These are phyloP conservation scores for Tolypocladium nubicola DNA, from an alignment of 2,329 filamentous ascomycete species.

Conservation along the genomic window DNA sequence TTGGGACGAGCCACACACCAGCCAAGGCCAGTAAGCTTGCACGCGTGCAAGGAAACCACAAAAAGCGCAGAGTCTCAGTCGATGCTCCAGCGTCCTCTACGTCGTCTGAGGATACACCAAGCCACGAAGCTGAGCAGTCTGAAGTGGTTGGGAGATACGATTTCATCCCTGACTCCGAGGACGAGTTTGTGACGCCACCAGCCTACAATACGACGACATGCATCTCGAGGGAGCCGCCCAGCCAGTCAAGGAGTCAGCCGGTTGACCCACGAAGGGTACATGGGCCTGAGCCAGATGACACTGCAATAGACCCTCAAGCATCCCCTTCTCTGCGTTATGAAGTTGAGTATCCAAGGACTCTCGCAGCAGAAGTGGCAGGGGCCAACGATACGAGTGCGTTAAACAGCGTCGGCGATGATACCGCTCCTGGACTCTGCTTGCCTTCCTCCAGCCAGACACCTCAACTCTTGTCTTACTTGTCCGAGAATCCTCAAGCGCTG, in stretches of 20 bases:
- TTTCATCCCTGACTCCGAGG: conserved; percentile 45
- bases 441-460: conserved; percentile 14
- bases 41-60: conserved; percentile 2
- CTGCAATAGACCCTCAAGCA: too few species aligned
- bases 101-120: conserved; percentile 5
- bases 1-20: conserved; percentile 1
- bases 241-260: not conserved
- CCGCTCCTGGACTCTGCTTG: not conserved
- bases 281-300: not conserved
- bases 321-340: not conserved
- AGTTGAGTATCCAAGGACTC: not conserved
- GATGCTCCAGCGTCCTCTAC: not conserved
- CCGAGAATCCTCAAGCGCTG: conserved; percentile 19
- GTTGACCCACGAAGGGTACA: too few species aligned
- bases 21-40: conserved; percentile 6
- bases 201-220: conserved; percentile 9
- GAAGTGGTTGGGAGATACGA: conserved; percentile 11
- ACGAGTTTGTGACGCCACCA: conserved; percentile 34
- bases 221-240: not conserved
- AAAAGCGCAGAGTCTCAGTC: conserved; percentile 7
- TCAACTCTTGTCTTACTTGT: conserved; percentile 17
- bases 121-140: not conserved
- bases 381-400: not conserved
- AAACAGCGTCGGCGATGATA: not conserved
- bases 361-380: not conserved